A percentile compares a stretch with the other conserved stretches of the same genome.
These are phyloP conservation scores for Pseudogymnoascus sp. DNA, from an alignment of 2,329 filamentous ascomycete species.

Conservation along the genomic window DNA sequence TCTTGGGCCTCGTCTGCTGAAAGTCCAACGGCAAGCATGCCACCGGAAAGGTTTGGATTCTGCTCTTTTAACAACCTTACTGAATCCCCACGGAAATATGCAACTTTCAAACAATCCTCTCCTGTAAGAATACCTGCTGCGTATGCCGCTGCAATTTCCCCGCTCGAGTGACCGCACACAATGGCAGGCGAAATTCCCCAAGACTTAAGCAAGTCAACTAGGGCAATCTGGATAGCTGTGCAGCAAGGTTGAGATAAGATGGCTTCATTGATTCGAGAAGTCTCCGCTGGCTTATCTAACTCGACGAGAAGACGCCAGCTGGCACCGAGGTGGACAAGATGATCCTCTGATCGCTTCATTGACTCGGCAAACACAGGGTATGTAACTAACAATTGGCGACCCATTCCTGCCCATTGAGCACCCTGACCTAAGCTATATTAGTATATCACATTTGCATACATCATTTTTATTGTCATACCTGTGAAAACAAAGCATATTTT, in stretches of 20 bases:
- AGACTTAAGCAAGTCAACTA: conserved; percentile 37
- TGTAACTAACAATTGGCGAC: conserved; percentile 14
- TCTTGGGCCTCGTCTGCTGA: conserved; percentile 17
- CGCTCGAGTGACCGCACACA: conserved; percentile 40
- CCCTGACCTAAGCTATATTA: conserved; percentile 15
- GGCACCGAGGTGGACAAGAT: neutral
- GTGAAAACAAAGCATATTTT: conserved; percentile 16
- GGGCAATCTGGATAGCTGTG: conserved; percentile 41
- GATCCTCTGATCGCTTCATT: neutral
- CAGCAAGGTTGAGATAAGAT: conserved; percentile 35
- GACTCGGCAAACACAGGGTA: neutral
- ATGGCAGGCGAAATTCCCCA: conserved; percentile 33
- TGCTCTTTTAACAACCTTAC: conserved; percentile 23
- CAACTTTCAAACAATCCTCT: conserved; percentile 33
- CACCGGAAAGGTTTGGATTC: conserved; percentile 29
- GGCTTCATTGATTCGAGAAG: conserved; percentile 39
- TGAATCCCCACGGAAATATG: conserved; percentile 33
- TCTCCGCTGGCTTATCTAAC: neutral
- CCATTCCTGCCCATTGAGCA: conserved; percentile 22
- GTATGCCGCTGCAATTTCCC: conserved; percentile 43
- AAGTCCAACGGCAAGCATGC: conserved; percentile 48
- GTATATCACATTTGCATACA: too few species aligned
- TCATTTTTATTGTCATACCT: neutral
- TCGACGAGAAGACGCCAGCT: neutral
- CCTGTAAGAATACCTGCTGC: conserved; percentile 30